Base-by-base conservation (phyloP, 108 stramenopile species). In the Conticribra guillardii region DNA sequence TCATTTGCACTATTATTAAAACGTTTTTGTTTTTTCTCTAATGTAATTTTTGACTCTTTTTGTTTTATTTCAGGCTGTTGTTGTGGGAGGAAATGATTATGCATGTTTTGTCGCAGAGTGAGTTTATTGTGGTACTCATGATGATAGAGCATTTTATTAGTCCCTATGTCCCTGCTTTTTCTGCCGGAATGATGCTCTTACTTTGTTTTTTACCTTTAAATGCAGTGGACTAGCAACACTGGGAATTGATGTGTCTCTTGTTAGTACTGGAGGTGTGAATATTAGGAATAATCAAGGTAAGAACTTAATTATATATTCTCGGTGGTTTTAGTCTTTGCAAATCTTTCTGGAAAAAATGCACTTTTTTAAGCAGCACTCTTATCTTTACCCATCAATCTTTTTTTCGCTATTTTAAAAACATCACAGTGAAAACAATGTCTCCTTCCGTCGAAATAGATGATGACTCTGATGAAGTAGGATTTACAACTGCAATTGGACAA, bases 31-130 rank as follows among this genome's bases (percentile, higher is more conserved):
- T 21, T 21, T 61, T 23, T 1, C 60, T 16, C 37, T 26, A 14
- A 47, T 55, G 4, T 32, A 24, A 33, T 66, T 26, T 32, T 44
- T 29, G 54, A 55, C 22, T 24, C 17, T 53, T 22, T 57, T 30
- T 3, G 30, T 50, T 28, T 24, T 54, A 0, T 53, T 48, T 3
- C 78, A 86, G 69, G 87, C 85, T 1, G 89, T 91, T 11, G 76
- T 94, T 21, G 23, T 91, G 61, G 93, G 93, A 32, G 87, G 89
- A 21, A 82, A 70, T 56, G 87, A 88, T 14, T 76, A 86, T 74
- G 88, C 93, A 3, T 72, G 74, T 37, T 88, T 88, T 54, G 61
- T 85, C 22, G 86, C 90, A 28, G 82, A 87, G 66, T 89, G 65
- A 71, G 82, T 78, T 32, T 21, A 28, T 15, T 23, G 1, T 19